Evolutionary conservation across 2,329 filamentous ascomycete species (phyloP).

Genomic region (Neonectria magnoliae): DNA sequence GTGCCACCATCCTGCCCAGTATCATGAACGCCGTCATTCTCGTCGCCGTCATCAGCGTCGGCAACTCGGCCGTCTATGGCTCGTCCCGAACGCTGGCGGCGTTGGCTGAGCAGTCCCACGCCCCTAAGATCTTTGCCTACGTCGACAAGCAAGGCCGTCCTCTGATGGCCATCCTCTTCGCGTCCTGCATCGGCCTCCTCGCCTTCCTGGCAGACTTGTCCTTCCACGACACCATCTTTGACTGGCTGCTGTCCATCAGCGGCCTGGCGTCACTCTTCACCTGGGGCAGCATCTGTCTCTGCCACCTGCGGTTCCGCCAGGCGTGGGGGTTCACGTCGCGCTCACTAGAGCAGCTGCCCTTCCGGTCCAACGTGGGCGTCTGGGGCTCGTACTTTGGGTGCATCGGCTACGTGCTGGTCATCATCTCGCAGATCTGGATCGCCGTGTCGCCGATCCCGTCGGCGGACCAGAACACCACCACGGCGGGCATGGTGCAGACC

Average conservation of each 20-base stretch:
- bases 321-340: conserved; percentile 78
- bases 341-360: conserved; percentile 79
- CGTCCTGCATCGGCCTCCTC: conserved; percentile 76
- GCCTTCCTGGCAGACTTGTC: conserved; percentile 77
- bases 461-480: conserved; percentile 47
- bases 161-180: conserved; percentile 75
- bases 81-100: conserved; percentile 90
- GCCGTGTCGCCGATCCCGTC: conserved; percentile 79
- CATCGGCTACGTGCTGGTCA: conserved; percentile 76
- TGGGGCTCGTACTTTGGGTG: conserved; percentile 86
- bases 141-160: conserved; percentile 87
- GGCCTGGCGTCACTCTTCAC: conserved; percentile 80
- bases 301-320: conserved; percentile 88
- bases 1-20: conserved; percentile 81
- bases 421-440: conserved; percentile 88
- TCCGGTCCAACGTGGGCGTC: conserved; percentile 80
- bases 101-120: conserved; percentile 87
- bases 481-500: conserved; percentile 61
- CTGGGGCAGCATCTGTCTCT: conserved; percentile 84
- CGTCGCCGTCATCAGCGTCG: conserved; percentile 88
- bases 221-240: conserved; percentile 71
- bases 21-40: conserved; percentile 97
- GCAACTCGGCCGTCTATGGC: conserved; percentile 91
- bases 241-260: conserved; percentile 82
- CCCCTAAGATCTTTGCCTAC: conserved; percentile 80